phyloP scores from a whole-genome alignment of 495 filamentous ascomycete genomes.

The Daldinia caldariorum region DNA sequence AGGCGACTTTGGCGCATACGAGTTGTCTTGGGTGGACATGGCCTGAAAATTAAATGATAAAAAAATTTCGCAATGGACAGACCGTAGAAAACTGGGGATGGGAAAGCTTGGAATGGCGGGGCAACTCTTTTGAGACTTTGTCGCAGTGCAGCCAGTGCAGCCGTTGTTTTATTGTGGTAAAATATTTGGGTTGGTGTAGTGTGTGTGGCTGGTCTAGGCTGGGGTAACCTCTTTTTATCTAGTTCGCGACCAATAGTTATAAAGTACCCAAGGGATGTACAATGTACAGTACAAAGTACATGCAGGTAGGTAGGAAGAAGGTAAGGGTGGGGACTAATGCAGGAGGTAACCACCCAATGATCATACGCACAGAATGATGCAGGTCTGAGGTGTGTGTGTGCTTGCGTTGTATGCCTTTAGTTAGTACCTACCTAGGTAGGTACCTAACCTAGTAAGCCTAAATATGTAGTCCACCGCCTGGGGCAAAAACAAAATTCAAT shows the following conservation, averaged over 20 bases:
- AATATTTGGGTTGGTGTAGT: conserved; percentile 8
- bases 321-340: conserved; percentile 39
- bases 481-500: conserved; percentile 4
- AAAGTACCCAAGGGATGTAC: background rate
- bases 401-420: conserved; percentile 17
- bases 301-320: conserved; percentile 23
- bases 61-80: conserved; percentile 40
- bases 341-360: conserved; percentile 41
- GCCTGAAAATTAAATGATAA: conserved; percentile 44
- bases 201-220: conserved; percentile 27
- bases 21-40: conserved; percentile 57
- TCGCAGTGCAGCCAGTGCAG: conserved; percentile 22
- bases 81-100: conserved; percentile 42
- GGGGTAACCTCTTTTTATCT: conserved; percentile 17
- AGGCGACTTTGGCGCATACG: conserved; percentile 66
- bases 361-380: conserved; percentile 30
- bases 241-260: conserved; percentile 31
- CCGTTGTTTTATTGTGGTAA: conserved; percentile 17
- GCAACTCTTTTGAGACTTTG: conserved; percentile 39
- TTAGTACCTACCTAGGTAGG: too few relatives aligned
- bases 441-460: background rate
- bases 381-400: conserved; percentile 24
- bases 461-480: conserved; percentile 20
- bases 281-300: conserved; percentile 18
- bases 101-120: conserved; percentile 41